These are phyloP conservation scores for Antrodiella citrinella DNA, from an alignment of 768 basidiomycete species.

Conservation along the genomic window DNA sequence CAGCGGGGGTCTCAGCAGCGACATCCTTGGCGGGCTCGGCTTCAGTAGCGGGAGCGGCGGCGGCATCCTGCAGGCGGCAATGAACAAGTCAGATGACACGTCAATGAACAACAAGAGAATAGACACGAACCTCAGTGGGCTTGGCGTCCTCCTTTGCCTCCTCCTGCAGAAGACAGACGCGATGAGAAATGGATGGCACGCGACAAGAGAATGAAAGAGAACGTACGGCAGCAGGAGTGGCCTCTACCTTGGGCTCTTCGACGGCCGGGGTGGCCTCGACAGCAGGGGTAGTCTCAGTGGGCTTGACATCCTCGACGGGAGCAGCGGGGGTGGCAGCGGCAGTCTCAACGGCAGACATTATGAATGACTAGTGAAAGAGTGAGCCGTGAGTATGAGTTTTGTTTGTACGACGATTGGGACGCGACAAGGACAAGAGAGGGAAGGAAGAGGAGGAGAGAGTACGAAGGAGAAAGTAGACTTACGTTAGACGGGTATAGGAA, in stretches of 20 bases:
- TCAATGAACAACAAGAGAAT: neutral
- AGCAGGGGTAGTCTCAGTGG: constrained; percentile 31
- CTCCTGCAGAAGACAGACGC: neutral
- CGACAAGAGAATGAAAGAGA: neutral
- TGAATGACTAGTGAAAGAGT: constrained; percentile 40
- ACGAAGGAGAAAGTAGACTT: constrained; percentile 18
- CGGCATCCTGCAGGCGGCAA: constrained; percentile 8
- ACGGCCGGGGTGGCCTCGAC: constrained; percentile 25
- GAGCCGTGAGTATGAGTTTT: constrained; percentile 33
- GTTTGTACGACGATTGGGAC: constrained; percentile 9
- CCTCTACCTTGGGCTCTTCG: constrained; percentile 57
- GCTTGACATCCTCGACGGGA: constrained; percentile 43
- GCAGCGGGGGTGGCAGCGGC: constrained; percentile 30
- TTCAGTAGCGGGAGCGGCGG: constrained; percentile 24
- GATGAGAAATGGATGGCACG: too few species aligned
- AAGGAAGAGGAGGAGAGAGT: constrained; percentile 7
- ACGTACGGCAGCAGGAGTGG: constrained; percentile 14
- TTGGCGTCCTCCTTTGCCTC: neutral
- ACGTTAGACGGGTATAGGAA: constrained; percentile 50
- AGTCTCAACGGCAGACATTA: constrained; percentile 77
- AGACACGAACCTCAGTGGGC: neutral
- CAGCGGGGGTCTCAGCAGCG: constrained; percentile 28
- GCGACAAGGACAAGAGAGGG: constrained; percentile 8
- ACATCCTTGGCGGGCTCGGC: constrained; percentile 4
- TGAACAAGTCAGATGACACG: neutral